Conservation (phyloP, 2,329 filamentous ascomycete species). For the Cladosporium phlei region DNA sequence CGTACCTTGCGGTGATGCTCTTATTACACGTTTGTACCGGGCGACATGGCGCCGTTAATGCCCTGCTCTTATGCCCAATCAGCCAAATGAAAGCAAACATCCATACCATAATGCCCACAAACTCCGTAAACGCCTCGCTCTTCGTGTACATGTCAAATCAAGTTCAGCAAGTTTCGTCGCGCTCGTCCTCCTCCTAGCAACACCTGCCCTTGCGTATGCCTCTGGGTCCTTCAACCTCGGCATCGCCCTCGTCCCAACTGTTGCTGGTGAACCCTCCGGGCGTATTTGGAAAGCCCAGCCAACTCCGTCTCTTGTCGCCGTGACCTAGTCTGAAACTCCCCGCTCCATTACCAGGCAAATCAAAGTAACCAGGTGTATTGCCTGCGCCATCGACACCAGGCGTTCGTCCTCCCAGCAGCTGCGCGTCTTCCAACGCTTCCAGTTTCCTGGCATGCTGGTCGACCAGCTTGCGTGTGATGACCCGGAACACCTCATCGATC, state of each 20-base stretch:
- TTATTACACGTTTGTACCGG: too few relatives aligned
- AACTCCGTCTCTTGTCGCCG: conserved; percentile 61
- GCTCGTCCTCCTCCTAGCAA: conserved; percentile 18
- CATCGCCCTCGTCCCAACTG: conserved; percentile 21
- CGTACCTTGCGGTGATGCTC: too few relatives aligned
- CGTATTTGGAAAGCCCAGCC: conserved; percentile 57
- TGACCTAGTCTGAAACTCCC: conserved; percentile 57
- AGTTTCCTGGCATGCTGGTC: conserved; percentile 62
- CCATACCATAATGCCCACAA: not conserved
- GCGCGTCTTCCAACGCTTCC: conserved; percentile 38
- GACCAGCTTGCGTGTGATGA: conserved; percentile 76
- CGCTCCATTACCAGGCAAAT: conserved; percentile 42
- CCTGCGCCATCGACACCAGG: conserved; percentile 37
- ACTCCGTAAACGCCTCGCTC: conserved; percentile 9
- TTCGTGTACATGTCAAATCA: not conserved
- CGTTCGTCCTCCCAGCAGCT: conserved; percentile 40
- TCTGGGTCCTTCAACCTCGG: conserved; percentile 21
- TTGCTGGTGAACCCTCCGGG: conserved; percentile 30
- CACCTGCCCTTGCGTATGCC: conserved; percentile 24
- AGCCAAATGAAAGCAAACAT: not conserved
- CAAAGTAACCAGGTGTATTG: conserved; percentile 44
- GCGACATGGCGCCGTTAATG: too few relatives aligned
- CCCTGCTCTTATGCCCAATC: too few relatives aligned
- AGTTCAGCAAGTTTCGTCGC: not conserved
- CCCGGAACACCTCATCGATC: conserved; percentile 92